Conservation (phyloP, 768 basidiomycete genomes). For the Porphyrellus cyaneotinctus region DNA sequence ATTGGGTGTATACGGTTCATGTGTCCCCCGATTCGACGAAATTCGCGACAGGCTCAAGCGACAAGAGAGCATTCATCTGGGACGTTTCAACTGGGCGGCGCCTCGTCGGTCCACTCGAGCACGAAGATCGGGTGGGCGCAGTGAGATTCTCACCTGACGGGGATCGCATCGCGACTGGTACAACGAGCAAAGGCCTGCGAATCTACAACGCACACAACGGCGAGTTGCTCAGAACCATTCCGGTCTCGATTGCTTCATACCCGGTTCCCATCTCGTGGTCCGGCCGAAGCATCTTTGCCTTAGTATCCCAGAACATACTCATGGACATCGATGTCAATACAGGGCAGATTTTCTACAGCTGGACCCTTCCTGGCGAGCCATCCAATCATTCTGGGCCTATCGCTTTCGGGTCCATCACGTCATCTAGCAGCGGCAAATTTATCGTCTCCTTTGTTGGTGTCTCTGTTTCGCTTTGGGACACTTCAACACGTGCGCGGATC, state of each 20-base stretch:
- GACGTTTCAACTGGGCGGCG: conserved; percentile 2
- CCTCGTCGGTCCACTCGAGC: conserved; percentile 7
- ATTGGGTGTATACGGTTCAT: not conserved
- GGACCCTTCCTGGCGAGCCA: not conserved
- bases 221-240: not conserved
- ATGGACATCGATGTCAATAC: not conserved
- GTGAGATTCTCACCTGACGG: conserved; percentile 14
- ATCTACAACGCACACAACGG: conserved; percentile 1
- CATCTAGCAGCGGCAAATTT: not conserved
- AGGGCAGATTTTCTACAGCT: not conserved
- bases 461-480: conserved; percentile 4
- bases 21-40: conserved; percentile 8
- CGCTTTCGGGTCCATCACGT: not conserved
- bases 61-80: conserved; percentile 3
- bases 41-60: conserved; percentile 2
- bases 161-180: not conserved
- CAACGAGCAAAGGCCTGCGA: not conserved
- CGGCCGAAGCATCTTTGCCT: not conserved
- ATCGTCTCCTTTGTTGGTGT: not conserved
- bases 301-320: not conserved
- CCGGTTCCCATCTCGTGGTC: not conserved
- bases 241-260: not conserved
- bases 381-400: not conserved
- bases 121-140: not conserved
- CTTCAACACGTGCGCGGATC: conserved; percentile 1